Percentiles rank a stretch among this genome's conserved stretches.
Conservation (phyloP, 225 moss, liverwort and hornwort genomes). For the Pseudisothecium myosuroides region DNA sequence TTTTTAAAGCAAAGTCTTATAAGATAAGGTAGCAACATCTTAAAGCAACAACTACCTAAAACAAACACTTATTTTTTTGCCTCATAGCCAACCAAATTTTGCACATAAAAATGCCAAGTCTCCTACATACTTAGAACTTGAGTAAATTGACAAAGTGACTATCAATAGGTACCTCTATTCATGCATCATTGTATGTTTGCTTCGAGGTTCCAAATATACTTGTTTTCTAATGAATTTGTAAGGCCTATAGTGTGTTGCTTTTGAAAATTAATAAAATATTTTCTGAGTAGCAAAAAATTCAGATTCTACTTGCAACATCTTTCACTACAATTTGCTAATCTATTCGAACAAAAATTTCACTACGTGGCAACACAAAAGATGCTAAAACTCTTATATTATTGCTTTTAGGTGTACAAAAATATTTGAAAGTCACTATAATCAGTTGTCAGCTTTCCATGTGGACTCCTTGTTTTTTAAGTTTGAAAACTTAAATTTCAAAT, state of each 20-base stretch:
- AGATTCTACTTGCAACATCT: background rate
- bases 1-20: no score
- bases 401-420: background rate
- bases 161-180: background rate
- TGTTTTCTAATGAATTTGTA: background rate
- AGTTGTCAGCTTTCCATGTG: background rate
- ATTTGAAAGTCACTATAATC: background rate
- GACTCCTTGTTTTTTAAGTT: rapidly evolving
- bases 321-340: background rate
- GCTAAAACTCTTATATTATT: background rate
- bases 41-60: background rate
- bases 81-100: background rate
- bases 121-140: background rate
- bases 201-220: background rate
- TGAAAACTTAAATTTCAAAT: background rate
- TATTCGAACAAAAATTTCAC: background rate
- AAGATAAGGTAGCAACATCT: background rate
- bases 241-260: rapidly evolving
- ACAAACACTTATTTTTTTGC: background rate
- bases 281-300: background rate
- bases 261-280: background rate
- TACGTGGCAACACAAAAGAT: background rate
- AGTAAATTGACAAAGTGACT: background rate
- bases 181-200: background rate
- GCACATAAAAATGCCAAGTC: background rate